Evolutionary conservation across 1,284 basidiomycete species (phyloP), one percentile per base, ranked within the genome.

Genomic region (Sanghuangporus weigelae): DNA sequence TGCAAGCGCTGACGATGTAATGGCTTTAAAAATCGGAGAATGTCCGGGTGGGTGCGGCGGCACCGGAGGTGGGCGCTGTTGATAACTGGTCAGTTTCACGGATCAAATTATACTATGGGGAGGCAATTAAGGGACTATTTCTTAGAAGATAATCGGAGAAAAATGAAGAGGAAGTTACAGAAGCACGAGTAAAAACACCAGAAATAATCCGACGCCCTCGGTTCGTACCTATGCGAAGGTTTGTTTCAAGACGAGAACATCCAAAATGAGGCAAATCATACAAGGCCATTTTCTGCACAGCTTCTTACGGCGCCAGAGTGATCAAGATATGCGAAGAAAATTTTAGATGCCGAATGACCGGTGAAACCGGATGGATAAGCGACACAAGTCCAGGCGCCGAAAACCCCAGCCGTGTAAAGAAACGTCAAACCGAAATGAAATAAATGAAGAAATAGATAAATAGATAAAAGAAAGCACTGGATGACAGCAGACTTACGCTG

Each of bases 291-390:
- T 39, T 12, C 10, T 21, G 49, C 39, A 46, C 16, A 16, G 21
- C 44, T 40, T 14, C 39, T 48, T 38, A 19, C 42, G 60, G 60
- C 55, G 60, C 55, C 40, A 57, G 16, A 55, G 31, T 40, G 36
- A 26, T 57, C 40, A 48, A 62, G 51, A 57, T 36, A 49, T 16
- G 23, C 21, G 42, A 36, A n/a, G n/a, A 21, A 49, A 57, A 12
- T 49, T 49, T 42, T 49, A 62, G 60, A 49, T 14, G 35, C 60
- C 60, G 60, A 57, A 46, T 48, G 60, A 54, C 60, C 60, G 60
- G 44, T 39, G 44, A 57, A 16, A 57, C 60, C 60, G 60, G 50
- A 55, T 16, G 19, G 38, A 39, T 16, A 16, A 61, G 51, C 51
- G 51, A 48, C 53, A 19, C 31, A 11, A 38, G 35, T 26, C 21